Percentiles rank a stretch among this genome's conserved stretches.
Conservation (phyloP, 805 yeast genomes). For the Cyberlindnera euphorbiiphila region DNA sequence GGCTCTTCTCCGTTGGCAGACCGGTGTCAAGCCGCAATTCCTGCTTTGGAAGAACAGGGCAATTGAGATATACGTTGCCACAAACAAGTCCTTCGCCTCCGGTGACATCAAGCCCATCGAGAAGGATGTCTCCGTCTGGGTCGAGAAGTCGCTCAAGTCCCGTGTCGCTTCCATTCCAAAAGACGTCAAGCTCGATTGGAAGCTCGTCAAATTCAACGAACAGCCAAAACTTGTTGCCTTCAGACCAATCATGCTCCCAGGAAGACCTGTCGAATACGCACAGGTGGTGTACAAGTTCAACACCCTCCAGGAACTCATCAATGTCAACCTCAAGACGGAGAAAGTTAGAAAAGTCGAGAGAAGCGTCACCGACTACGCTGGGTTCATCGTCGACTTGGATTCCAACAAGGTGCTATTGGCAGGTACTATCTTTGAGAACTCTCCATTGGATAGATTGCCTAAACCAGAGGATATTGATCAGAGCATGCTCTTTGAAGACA, state of each 20-base stretch:
- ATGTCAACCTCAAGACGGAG: conserved; percentile 41
- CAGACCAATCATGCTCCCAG: conserved; percentile 61
- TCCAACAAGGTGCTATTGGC: conserved; percentile 54
- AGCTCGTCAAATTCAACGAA: conserved; percentile 61
- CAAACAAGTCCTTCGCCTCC: conserved; percentile 78
- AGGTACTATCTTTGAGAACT: conserved; percentile 64
- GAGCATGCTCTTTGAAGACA: conserved; percentile 26
- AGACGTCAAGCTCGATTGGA: conserved; percentile 66
- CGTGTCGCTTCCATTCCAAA: conserved; percentile 56
- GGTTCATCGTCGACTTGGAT: conserved; percentile 58
- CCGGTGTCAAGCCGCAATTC: conserved; percentile 63
- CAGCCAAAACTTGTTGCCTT: conserved; percentile 72
- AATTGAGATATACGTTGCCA: conserved; percentile 67
- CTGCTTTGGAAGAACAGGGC: conserved; percentile 83
- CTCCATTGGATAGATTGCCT: conserved; percentile 37
- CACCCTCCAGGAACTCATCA: conserved; percentile 56
- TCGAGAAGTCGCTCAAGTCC: conserved; percentile 49
- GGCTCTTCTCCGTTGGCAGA: conserved; percentile 64
- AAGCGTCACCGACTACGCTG: conserved; percentile 57
- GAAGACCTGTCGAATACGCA: conserved; percentile 48
- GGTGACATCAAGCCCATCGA: conserved; percentile 45
- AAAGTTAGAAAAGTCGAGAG: conserved; percentile 45
- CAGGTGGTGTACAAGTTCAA: conserved; percentile 62
- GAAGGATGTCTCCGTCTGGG: conserved; percentile 55
- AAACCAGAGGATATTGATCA: conserved; percentile 30